Conservation (phyloP, 352 stramenopile species). For the Phytophthora kernoviae region DNA sequence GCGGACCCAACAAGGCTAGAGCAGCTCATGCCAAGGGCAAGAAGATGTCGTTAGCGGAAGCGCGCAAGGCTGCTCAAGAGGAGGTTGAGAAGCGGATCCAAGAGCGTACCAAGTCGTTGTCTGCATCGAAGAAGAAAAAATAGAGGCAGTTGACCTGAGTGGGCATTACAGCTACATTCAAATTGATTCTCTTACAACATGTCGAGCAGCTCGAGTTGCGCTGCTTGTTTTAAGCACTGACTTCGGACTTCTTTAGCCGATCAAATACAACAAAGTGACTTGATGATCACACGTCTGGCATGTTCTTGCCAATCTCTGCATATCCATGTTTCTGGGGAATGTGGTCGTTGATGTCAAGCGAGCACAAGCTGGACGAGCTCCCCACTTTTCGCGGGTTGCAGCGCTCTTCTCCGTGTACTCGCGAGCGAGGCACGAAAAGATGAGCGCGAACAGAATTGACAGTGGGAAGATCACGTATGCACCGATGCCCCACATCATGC, state of each 20-base stretch:
- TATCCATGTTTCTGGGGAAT: slow-evolving; percentile 30
- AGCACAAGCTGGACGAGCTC: slow-evolving; percentile 36
- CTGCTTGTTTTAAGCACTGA: slow-evolving; percentile 10
- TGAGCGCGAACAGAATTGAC: slow-evolving; percentile 42
- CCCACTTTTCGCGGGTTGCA: slow-evolving; percentile 32
- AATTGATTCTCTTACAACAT: too few species aligned
- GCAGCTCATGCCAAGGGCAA: slow-evolving; percentile 10
- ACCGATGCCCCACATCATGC: slow-evolving; percentile 66
- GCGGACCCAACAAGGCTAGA: slow-evolving; percentile 45
- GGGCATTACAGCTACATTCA: too few species aligned
- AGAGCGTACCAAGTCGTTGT: slow-evolving; percentile 58
- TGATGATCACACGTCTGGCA: slow-evolving; percentile 18
- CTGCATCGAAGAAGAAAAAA: slow-evolving; percentile 75
- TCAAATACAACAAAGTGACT: slow-evolving; percentile 11
- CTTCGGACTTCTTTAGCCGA: slow-evolving; percentile 7
- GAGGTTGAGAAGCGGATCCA: slow-evolving; percentile 75
- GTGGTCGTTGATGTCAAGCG: slow-evolving; percentile 37
- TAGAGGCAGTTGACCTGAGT: slow-evolving; percentile 21
- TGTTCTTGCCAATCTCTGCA: slow-evolving; percentile 23
- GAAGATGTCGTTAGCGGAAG: slow-evolving; percentile 68
- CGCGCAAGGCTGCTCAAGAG: slow-evolving; percentile 68
- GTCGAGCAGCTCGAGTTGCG: too few species aligned
- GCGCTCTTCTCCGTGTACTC: slow-evolving; percentile 38
- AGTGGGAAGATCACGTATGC: slow-evolving; percentile 55
- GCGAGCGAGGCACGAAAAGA: slow-evolving; percentile 53